Evolutionary conservation across 2,329 filamentous ascomycete genomes (phyloP).

Genomic region (Monosporascus sp.): DNA sequence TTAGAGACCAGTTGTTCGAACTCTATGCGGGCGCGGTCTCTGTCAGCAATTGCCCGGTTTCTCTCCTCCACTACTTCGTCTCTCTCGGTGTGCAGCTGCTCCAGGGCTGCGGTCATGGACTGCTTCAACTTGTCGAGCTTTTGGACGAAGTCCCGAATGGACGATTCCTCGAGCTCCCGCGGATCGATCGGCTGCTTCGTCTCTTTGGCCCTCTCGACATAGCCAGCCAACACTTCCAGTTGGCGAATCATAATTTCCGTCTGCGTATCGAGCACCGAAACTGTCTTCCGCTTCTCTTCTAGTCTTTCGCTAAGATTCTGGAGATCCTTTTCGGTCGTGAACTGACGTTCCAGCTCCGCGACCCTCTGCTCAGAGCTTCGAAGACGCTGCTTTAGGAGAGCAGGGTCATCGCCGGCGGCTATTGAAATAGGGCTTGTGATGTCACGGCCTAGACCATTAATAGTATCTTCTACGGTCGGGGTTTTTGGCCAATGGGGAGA

Average conservation of each 20-base stretch:
- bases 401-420: conserved; percentile 57
- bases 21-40: conserved; percentile 89
- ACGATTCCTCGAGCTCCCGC: conserved; percentile 76
- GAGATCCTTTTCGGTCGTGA: conserved; percentile 57
- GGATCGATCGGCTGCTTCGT: conserved; percentile 75
- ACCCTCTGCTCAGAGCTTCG: conserved; percentile 78
- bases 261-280: conserved; percentile 88
- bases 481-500: conserved; percentile 69
- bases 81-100: conserved; percentile 62
- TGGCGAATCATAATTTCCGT: conserved; percentile 94
- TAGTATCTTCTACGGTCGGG: conserved; percentile 51
- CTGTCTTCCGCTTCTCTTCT: conserved; percentile 89
- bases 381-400: conserved; percentile 67
- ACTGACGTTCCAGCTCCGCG: conserved; percentile 78
- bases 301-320: conserved; percentile 82
- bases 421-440: conserved; percentile 68
- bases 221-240: conserved; percentile 81
- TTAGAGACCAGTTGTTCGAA: conserved; percentile 93
- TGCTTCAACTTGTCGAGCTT: conserved; percentile 58
- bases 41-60: conserved; percentile 72
- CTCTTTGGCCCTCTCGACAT: conserved; percentile 80
- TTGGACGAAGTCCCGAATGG: conserved; percentile 87
- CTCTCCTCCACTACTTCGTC: conserved; percentile 83
- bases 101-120: conserved; percentile 51
- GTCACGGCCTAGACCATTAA: conserved; percentile 45